Base-by-base conservation (phyloP, 2,329 filamentous ascomycete species). In the Phialemoniopsis sp. region DNA sequence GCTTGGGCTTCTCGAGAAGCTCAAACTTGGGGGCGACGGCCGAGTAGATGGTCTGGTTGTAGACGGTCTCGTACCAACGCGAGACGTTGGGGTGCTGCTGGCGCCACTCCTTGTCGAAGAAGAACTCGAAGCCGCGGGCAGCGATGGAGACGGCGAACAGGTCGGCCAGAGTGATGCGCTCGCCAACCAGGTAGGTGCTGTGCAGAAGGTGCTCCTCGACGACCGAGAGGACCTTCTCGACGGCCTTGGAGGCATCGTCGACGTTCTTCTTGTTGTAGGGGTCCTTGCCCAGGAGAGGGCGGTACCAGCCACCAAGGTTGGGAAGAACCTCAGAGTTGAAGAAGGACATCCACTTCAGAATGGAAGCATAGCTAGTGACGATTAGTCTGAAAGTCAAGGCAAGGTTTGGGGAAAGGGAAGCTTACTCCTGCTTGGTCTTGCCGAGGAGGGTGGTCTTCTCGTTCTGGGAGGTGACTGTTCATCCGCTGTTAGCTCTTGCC, bases 361-460 rank as follows among this genome's bases (percentile, higher is more conserved):
- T 98, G 55, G 90, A 90, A 57, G 93, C 93, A 70, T 97, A 91
- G 66, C 78, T 82, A 48, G 14, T 14, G 19, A 3, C 17, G 32
- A 34, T 63, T 46, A 63, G 60, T 48, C 34, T 14, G 32, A 41
- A 34, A 47, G 38, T 14, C 10, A 21, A 26, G 12, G 10, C 15
- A 16, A 38, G n/a, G 15, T 21, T 10, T 4, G 8, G 34, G 18
- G 16, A 5, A 31, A 34, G 13, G n/a, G 34, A n/a, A 43, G 63
- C 76, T 65, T 73, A 89, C 82, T 98, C 93, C 78, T 98, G 91
- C 86, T 98, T 98, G 74, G 90, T 98, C 85, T 97, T 97, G 64
- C 93, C 93, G 58, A 98, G 83, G 53, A 98, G 89, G 55, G 89
- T 94, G 58, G 93, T 98, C 86, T 97, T 97, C 85, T 97, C 93